Evolutionary conservation across 164 flowering plant genomes (phyloP).

Genomic region (Macadamia integrifolia): DNA sequence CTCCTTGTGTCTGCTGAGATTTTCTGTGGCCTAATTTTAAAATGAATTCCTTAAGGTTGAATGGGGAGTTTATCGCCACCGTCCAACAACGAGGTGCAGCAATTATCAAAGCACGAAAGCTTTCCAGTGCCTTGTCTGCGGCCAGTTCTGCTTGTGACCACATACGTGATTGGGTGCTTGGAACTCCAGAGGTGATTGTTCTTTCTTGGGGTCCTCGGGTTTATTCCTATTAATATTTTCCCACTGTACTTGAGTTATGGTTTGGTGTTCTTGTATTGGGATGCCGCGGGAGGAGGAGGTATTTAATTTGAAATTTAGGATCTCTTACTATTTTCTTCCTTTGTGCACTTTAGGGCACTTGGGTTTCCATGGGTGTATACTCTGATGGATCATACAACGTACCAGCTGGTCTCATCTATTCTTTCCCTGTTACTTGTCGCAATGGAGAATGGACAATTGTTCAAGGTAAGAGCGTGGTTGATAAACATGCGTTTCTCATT

Average conservation of each 20-base stretch:
- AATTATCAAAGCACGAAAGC: slow-evolving; percentile 92
- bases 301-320: background rate
- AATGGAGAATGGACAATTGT: slow-evolving; percentile 90
- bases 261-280: too few relatives aligned
- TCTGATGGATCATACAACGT: slow-evolving; percentile 97
- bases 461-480: slow-evolving; percentile 53
- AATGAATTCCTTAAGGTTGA: slow-evolving; percentile 54
- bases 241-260: too few relatives aligned
- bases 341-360: slow-evolving; percentile 59
- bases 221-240: too few relatives aligned
- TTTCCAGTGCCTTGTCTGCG: slow-evolving; percentile 99
- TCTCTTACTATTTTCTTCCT: slow-evolving; percentile 2
- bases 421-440: slow-evolving; percentile 90
- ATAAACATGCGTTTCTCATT: background rate
- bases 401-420: slow-evolving; percentile 92
- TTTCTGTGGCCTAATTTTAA: background rate
- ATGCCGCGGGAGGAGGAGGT: background rate
- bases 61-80: slow-evolving; percentile 71
- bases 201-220: background rate
- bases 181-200: slow-evolving; percentile 81
- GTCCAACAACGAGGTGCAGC: slow-evolving; percentile 99
- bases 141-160: slow-evolving; percentile 99
- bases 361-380: slow-evolving; percentile 99
- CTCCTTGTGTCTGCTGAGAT: background rate
- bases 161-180: slow-evolving; percentile 98